Percentiles rank a stretch among this genome's conserved stretches.
phyloP scores from a whole-genome alignment of 306 rosid genomes.

The Prunus campanulata region DNA sequence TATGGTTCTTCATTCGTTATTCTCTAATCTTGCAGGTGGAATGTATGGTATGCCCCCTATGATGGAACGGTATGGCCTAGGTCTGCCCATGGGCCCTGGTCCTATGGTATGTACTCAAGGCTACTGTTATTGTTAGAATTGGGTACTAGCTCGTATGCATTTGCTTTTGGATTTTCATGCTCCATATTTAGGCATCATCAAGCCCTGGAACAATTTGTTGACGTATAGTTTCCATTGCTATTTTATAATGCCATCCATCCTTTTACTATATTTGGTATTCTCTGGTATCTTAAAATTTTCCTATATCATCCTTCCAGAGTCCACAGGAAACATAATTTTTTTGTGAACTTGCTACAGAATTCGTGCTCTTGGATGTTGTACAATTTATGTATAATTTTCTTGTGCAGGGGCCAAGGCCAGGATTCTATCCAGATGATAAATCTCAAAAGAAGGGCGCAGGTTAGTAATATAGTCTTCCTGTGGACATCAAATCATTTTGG shows the following conservation, averaged over 20 bases:
- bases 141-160: not conserved
- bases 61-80: slow-evolving; percentile 84
- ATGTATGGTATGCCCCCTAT: slow-evolving; percentile 84
- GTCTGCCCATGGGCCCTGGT: slow-evolving; percentile 84
- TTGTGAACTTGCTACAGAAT: not conserved
- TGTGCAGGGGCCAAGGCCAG: slow-evolving; percentile 83
- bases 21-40: slow-evolving; percentile 58
- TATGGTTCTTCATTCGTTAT: not conserved
- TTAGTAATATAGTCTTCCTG: slow-evolving; percentile 27
- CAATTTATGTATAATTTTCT: slow-evolving; percentile 23
- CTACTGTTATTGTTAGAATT: slow-evolving; percentile 4
- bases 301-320: not conserved
- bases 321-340: not conserved
- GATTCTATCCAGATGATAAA: slow-evolving; percentile 72
- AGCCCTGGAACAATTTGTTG: not conserved
- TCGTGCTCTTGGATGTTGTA: not conserved
- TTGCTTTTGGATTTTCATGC: not conserved
- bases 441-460: slow-evolving; percentile 71
- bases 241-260: not conserved
- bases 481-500: not conserved
- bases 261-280: not conserved
- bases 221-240: not conserved
- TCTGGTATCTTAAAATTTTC: not conserved
- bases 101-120: slow-evolving; percentile 61
- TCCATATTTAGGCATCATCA: not conserved